These are phyloP conservation scores for Cubamyces lactineus DNA, from an alignment of 768 basidiomycete species.

Conservation along the genomic window DNA sequence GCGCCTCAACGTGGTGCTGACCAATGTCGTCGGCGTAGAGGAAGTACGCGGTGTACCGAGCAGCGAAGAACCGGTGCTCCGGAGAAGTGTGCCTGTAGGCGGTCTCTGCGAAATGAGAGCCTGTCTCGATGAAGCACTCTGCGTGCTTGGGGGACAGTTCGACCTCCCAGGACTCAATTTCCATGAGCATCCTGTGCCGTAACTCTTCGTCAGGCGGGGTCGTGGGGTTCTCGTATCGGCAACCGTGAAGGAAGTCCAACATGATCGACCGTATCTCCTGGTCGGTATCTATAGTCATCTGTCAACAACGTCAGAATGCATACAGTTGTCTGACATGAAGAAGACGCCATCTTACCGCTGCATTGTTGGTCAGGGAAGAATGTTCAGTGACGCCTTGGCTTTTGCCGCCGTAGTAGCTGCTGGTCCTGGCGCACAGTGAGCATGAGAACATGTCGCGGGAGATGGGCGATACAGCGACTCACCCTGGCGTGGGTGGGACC, in stretches of 20 bases:
- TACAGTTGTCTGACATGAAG: too few relatives aligned
- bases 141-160: background rate
- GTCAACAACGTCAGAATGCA: background rate
- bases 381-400: too few relatives aligned
- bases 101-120: constrained; percentile 3
- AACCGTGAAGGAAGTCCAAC: background rate
- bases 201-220: background rate
- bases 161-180: constrained; percentile 6
- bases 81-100: constrained; percentile 4
- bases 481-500: too few relatives aligned
- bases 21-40: constrained; percentile 15
- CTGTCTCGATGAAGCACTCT: background rate
- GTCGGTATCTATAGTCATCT: background rate
- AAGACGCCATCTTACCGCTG: too few relatives aligned
- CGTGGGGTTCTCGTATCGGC: background rate
- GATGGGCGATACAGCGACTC: too few relatives aligned
- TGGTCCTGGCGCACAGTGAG: too few relatives aligned
- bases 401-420: too few relatives aligned
- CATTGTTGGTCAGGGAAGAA: too few relatives aligned
- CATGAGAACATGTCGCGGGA: too few relatives aligned
- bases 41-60: constrained; percentile 13
- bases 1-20: background rate
- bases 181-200: background rate
- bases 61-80: constrained; percentile 2
- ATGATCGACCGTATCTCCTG: background rate